These are phyloP conservation scores for Thelephora terrestris DNA, from an alignment of 1,284 basidiomycete genomes.

Conservation along the genomic window DNA sequence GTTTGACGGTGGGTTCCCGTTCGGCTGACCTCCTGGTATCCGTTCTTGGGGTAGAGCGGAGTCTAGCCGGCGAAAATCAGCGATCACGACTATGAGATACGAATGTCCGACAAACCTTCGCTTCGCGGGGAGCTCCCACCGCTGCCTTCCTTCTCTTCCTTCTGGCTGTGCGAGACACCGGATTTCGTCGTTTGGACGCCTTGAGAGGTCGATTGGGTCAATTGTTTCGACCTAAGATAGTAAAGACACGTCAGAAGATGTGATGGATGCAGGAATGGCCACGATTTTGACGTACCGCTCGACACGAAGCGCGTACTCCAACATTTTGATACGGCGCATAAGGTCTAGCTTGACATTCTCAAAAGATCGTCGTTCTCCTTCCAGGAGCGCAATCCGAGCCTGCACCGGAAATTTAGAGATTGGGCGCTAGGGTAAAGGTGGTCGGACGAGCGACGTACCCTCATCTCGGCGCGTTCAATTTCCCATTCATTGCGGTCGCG, in stretches of 20 bases:
- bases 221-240: slow-evolving; percentile 65
- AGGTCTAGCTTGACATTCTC: slow-evolving; percentile 96
- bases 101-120: slow-evolving; percentile 43
- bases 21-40: slow-evolving; percentile 32
- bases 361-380: slow-evolving; percentile 92
- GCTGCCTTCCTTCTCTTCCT: slow-evolving; percentile 73
- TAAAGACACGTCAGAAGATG: slow-evolving; percentile 21
- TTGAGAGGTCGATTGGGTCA: slow-evolving; percentile 44
- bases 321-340: slow-evolving; percentile 96
- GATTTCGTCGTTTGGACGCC: slow-evolving; percentile 51
- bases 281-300: slow-evolving; percentile 58
- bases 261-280: not conserved
- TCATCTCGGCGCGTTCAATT: slow-evolving; percentile 98
- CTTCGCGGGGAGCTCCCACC: slow-evolving; percentile 71
- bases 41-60: slow-evolving; percentile 63
- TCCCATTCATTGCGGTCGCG: slow-evolving; percentile 99
- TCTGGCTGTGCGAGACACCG: slow-evolving; percentile 48
- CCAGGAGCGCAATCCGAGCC: slow-evolving; percentile 95
- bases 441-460: slow-evolving; percentile 49
- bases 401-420: slow-evolving; percentile 25
- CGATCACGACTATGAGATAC: slow-evolving; percentile 1
- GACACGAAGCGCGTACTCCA: slow-evolving; percentile 91
- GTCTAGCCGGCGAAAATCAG: slow-evolving; percentile 31
- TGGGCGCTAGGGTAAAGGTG: slow-evolving; percentile 19
- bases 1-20: slow-evolving; percentile 39